phyloP scores from a whole-genome alignment of 192 early-diverging fungal genomes.

The Gamsiella multidivaricata region DNA sequence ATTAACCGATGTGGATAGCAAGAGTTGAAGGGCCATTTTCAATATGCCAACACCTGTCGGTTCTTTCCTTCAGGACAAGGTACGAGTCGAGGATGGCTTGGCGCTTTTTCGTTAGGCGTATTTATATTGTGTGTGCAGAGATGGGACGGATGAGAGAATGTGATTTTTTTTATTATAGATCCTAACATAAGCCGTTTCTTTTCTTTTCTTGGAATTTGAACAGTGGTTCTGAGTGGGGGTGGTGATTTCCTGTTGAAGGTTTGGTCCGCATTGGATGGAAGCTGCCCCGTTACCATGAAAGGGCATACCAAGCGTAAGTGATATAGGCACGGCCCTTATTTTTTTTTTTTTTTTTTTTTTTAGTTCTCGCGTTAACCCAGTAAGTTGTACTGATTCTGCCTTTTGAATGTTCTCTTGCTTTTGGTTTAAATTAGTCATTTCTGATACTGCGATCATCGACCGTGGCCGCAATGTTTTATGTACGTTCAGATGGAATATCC shows the following conservation, averaged over 20 bases:
- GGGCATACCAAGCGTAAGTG: slow-evolving; percentile 69
- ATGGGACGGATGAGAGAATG: too few species aligned
- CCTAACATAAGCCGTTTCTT: background rate
- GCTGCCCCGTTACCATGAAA: slow-evolving; percentile 75
- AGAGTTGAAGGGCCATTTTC: slow-evolving; percentile 70
- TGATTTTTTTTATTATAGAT: too few species aligned
- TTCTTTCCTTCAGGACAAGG: slow-evolving; percentile 85
- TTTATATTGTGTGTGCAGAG: too few species aligned
- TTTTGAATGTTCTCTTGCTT: background rate
- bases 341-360: too few species aligned
- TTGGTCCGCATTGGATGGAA: slow-evolving; percentile 82
- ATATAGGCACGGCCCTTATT: too few species aligned
- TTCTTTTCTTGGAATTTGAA: background rate
- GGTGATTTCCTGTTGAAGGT: slow-evolving; percentile 75
- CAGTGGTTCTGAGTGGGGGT: slow-evolving; percentile 74
- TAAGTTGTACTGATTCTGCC: too few species aligned
- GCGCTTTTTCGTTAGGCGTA: too few species aligned
- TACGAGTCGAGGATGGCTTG: too few species aligned
- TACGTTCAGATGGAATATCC: too few species aligned
- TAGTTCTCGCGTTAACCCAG: too few species aligned
- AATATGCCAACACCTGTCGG: slow-evolving; percentile 70
- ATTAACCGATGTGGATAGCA: slow-evolving; percentile 28
- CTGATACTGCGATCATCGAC: slow-evolving; percentile 73
- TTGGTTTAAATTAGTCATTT: slow-evolving; percentile 52
- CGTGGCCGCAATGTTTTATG: slow-evolving; percentile 76